Evolutionary conservation across 176 grass and related monocot genomes (phyloP).

Genomic region (Coix lacrymajobi): DNA sequence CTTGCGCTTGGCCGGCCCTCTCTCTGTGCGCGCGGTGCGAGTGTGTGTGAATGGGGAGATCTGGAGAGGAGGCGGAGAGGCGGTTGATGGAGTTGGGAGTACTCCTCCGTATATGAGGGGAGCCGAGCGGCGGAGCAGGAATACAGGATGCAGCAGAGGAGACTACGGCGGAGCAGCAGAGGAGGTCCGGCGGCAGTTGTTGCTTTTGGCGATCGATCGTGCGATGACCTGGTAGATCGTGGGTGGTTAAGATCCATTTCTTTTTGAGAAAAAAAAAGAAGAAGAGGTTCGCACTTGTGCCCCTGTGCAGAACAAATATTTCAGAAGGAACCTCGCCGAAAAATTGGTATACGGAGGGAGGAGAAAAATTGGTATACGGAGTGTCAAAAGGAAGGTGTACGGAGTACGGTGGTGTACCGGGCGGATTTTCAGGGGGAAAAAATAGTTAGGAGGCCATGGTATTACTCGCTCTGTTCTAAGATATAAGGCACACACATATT

Average conservation of each 20-base stretch:
- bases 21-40: neutral
- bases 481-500: too few species aligned
- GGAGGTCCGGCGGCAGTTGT: neutral
- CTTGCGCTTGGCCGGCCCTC: neutral
- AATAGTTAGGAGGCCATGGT: too few species aligned
- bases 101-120: constrained; percentile 8
- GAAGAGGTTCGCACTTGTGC: neutral
- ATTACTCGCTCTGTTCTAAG: too few species aligned
- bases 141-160: too few species aligned
- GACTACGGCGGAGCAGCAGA: neutral
- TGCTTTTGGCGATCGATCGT: neutral
- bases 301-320: neutral
- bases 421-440: too few species aligned
- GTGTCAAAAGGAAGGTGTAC: too few species aligned
- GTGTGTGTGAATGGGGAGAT: neutral
- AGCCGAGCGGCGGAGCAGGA: neutral
- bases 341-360: too few species aligned
- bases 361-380: too few species aligned
- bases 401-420: neutral
- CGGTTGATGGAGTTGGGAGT: neutral
- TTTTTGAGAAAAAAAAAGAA: neutral
- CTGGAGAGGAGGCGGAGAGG: neutral
- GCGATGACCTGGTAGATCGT: constrained; percentile 35
- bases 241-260: neutral
- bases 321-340: neutral